Base-by-base conservation (phyloP, 1,284 basidiomycete genomes). In the Boletus semigastroideus region DNA sequence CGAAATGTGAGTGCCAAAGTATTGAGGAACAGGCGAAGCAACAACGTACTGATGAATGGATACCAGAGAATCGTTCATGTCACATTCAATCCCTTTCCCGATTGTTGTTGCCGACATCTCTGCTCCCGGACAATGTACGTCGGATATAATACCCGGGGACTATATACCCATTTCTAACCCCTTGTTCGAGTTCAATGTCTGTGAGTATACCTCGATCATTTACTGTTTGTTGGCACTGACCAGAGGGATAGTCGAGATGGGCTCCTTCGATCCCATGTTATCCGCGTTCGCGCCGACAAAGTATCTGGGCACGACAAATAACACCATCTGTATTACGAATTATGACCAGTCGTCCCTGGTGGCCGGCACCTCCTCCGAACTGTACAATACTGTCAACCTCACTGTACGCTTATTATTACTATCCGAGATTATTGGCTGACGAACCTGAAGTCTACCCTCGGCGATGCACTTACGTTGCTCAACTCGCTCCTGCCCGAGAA, bases 301-400 rank as follows among this genome's bases (percentile, higher is more conserved):
- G 51, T 69, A 72, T 51, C 56, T 79, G 16, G 78, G 76, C n/a
- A 76, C 76, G 16, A 68, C 65, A 6, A 78, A 77, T 50, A 59
- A 61, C 10, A 71, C 67, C 20, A 31, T 71, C 5, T 83, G 81
- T 49, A 67, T 74, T 2, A 74, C 73, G 1, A 73, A 72, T n/a
- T 82, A 76, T 59, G 79, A 82, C 48, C 76, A 79, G 54, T 64
- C 72, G 0, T 62, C 71, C 16, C 70, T 74, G 43, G 59, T 79
- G 11, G 57, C 68, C 14, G 78, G 68, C 6, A 54, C 70, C 1
- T 78, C 76, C 5, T 78, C 78, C 4, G 70, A 69, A 20, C 46
- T 79, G 5, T 78, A 75, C 57, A 73, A 72, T 22, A 59, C 48
- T 20, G 51, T 53, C 33, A 74, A 74, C 48, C 14, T 55, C 17